phyloP scores from a whole-genome alignment of 2,329 filamentous ascomycete species.

The Microcera coccophila region DNA sequence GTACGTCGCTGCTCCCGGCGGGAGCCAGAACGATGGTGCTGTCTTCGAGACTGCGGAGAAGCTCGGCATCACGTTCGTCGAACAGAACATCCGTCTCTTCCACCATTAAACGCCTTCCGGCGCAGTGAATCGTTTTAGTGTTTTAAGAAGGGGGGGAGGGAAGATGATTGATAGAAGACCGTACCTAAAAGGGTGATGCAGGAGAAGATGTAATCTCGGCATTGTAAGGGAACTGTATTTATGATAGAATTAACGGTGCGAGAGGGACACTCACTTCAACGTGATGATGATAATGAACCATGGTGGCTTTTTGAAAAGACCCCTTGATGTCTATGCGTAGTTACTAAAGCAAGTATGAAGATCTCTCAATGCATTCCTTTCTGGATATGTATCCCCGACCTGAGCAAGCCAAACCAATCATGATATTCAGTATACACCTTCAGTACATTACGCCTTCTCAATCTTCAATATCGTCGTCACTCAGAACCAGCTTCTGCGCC shows the following conservation, averaged over 20 bases:
- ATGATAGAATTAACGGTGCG: constrained; percentile 1
- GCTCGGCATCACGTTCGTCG: constrained; percentile 87
- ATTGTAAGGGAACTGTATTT: neutral
- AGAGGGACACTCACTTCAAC: constrained; percentile 1
- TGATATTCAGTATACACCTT: constrained; percentile 5
- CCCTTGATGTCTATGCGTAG: too few relatives aligned
- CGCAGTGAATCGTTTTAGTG: too few relatives aligned
- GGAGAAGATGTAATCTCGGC: neutral
- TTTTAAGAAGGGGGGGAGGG: neutral
- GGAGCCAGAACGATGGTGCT: constrained; percentile 78
- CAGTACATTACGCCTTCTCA: constrained; percentile 30
- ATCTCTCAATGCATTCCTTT: too few relatives aligned
- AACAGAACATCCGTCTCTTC: constrained; percentile 92
- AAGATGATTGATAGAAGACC: neutral
- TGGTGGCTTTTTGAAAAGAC: too few relatives aligned
- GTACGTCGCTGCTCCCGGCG: constrained; percentile 90
- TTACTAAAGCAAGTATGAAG: too few relatives aligned
- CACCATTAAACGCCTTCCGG: constrained; percentile 74
- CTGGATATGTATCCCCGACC: neutral
- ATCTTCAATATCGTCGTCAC: constrained; percentile 83
- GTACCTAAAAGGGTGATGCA: neutral
- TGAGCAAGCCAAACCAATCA: neutral
- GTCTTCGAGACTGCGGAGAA: constrained; percentile 90
- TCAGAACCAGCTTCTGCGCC: constrained; percentile 66
- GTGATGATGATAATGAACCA: constrained; percentile 1